Percentiles rank a stretch among this genome's conserved stretches.
These are phyloP conservation scores for Suillus clintonianus DNA, from an alignment of 768 basidiomycete genomes.

Conservation along the genomic window DNA sequence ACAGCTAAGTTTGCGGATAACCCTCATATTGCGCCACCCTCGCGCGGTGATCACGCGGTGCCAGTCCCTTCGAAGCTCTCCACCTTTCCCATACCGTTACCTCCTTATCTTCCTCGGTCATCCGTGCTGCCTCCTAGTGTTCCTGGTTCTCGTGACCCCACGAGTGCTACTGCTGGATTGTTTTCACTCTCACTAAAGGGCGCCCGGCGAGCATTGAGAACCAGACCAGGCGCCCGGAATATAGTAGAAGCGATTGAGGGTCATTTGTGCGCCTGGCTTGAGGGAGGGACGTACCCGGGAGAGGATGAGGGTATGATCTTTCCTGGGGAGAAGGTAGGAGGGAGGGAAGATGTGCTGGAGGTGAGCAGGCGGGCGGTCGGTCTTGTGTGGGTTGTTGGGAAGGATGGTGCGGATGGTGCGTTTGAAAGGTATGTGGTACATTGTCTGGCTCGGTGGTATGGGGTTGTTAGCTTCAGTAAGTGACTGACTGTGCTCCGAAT, in stretches of 20 bases:
- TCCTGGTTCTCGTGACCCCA: constrained; percentile 44
- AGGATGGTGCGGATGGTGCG: constrained; percentile 47
- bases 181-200: constrained; percentile 79
- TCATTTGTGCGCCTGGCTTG: constrained; percentile 65
- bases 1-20: constrained; percentile 74
- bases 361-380: constrained; percentile 64
- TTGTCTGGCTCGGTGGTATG: constrained; percentile 79
- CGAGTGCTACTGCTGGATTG: constrained; percentile 67
- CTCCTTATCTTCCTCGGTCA: constrained; percentile 66
- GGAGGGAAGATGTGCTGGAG: constrained; percentile 59
- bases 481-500: constrained; percentile 4
- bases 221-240: constrained; percentile 48
- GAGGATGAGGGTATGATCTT: constrained; percentile 44
- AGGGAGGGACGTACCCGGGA: constrained; percentile 55
- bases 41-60: constrained; percentile 53
- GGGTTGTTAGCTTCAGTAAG: constrained; percentile 81
- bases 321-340: constrained; percentile 51
- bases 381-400: constrained; percentile 67
- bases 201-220: constrained; percentile 66
- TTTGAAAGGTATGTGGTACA: constrained; percentile 84
- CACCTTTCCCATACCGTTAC: constrained; percentile 80
- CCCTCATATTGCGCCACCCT: constrained; percentile 68
- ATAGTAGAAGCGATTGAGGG: constrained; percentile 71
- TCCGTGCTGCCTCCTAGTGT: constrained; percentile 48
- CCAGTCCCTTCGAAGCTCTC: constrained; percentile 44